Evolutionary conservation across 2,329 filamentous ascomycete genomes (phyloP), one percentile per base, ranked within the genome.

Genomic region (Pseudocercospora pini-densiflorae): DNA sequence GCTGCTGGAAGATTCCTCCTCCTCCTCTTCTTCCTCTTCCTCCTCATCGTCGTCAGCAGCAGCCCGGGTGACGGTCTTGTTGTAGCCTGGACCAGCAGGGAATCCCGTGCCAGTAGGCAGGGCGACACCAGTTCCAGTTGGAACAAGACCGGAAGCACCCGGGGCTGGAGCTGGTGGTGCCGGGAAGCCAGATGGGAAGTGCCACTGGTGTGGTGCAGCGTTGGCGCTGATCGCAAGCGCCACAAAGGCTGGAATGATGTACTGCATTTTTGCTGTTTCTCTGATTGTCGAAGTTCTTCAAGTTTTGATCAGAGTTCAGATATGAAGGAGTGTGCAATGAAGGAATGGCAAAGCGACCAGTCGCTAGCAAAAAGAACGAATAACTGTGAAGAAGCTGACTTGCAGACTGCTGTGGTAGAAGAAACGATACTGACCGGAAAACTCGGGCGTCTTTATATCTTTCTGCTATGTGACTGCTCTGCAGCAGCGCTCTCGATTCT

Each of bases 171-270:
- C 59, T 31, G 33, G 27, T 27, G 58, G 51, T 27, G 19, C 29
- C 19, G 36, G 55, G 60, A 62, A 68, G 21, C 49, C 61, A 31
- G 54, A 53, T 31, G 58, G 54, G 40, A 54, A 64, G 57, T 64
- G 36, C 64, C 64, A 67, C 49, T 64, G 53, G 29, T 64, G 59
- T 29, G 68, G 68, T 40, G 61, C 60, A 43, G 69, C 69, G 14
- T 66, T 61, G 53, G 58, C 63, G 12, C 64, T 59, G 31, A 71
- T 61, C 40, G 65, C 67, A 27, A 71, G 36, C 53, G 69, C 64
- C 62, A 66, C 40, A 24, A 63, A 51, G 49, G 69, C 63, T 49
- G 63, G 64, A 21, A 68, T 47, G 27, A 66, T 58, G 61, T 66
- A 65, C 59, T 68, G 67, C 69, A 69, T 71, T 27, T 53, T 67